Base-by-base conservation (phyloP, 257 asterid genomes). In the Linderniella brevidens region DNA sequence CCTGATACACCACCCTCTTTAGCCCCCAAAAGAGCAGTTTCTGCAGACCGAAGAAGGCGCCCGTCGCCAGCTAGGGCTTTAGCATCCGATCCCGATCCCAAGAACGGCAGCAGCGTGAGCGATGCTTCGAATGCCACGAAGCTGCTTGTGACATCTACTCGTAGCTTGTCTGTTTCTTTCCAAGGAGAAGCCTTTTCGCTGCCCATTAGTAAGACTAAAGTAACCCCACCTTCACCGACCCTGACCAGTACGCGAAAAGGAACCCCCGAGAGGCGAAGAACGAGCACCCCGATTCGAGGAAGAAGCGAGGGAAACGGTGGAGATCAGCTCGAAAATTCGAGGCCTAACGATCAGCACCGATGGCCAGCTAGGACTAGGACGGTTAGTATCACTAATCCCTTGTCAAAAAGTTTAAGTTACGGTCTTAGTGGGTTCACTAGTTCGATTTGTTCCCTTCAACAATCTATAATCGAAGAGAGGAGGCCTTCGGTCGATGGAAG, bases 81-180 rank as follows among this genome's bases (percentile, higher is more conserved):
- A 50, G 54, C 74, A 13, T 67, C 78, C 20, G 85, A 88, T 69
- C 86, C 74, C 40, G 92, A 68, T 68, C 58, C 66, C 29, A 83
- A 70, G 13, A 56, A 53, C 13, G 55, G 68, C 65, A 72, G 60
- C 61, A 74, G 60, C 66, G 65, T 54, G 20, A 52, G 58, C 36
- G 87, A 82, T 49, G 64, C 70, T 59, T 80, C 98, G 17, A 77
- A 77, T 15, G 98, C 98, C 49, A 59, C 87, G 0, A 79, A 73
- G 73, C 68, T 74, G 19, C 74, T 85, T 17, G 75, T 88, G 15
- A 81, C 92, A 35, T 87, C 95, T 19, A 74, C 92, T 45, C 58
- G 96, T 68, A 78, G 98, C 63, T 65, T 81, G 35, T 81, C 98
- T 0, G 98, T 85, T 64, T 90, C 98, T 8, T 90, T 85, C 55